Conservation (phyloP, 306 rosid genomes). For the Castanea mollissima region DNA sequence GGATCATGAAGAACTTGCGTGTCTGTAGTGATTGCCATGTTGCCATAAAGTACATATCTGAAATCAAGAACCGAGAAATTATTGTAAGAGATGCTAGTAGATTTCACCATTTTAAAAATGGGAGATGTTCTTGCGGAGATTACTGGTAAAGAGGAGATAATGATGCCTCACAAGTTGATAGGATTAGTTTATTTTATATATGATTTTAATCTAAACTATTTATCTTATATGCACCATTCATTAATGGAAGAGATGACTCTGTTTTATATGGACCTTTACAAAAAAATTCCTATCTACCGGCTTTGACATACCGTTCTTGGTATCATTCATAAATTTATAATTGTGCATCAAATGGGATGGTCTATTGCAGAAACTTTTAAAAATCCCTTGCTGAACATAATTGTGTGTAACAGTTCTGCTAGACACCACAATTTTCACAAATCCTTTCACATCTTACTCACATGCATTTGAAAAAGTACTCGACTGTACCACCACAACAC, state of each 20-base stretch:
- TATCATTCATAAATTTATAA: background rate
- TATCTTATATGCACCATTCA: background rate
- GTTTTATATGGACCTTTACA: background rate
- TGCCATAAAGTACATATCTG: constrained; percentile 69
- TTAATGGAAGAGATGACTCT: background rate
- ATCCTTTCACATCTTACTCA: too few species aligned
- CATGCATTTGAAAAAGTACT: too few species aligned
- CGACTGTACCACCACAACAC: too few species aligned
- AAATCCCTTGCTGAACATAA: too few species aligned
- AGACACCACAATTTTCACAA: too few species aligned
- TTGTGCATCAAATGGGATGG: background rate
- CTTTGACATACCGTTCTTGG: background rate
- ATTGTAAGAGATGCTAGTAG: constrained; percentile 64
- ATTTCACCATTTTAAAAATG: constrained; percentile 85
- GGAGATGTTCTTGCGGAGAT: constrained; percentile 80
- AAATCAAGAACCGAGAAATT: constrained; percentile 54
- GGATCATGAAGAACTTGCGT: constrained; percentile 86
- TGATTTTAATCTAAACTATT: background rate
- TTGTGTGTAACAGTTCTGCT: too few species aligned
- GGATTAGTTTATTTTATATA: constrained; percentile 4
- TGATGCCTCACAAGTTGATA: background rate
- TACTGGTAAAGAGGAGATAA: constrained; percentile 47
- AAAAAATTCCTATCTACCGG: background rate
- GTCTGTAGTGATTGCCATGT: constrained; percentile 76
- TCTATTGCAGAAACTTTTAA: too few species aligned